phyloP scores from a whole-genome alignment of 345 rosid species.

The Syzygium aromaticum region DNA sequence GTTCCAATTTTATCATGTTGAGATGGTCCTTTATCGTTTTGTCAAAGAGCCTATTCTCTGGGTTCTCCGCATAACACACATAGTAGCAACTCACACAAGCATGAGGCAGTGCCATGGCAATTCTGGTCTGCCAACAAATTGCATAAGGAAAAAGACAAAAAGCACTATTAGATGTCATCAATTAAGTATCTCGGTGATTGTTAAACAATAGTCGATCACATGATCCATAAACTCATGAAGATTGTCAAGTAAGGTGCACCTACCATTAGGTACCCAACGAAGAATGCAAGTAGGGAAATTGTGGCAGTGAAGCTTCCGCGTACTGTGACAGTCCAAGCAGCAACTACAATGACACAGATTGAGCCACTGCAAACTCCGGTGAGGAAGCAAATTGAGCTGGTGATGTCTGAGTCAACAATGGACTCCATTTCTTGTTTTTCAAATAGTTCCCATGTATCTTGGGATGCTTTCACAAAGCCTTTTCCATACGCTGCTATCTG shows the following conservation, averaged over 20 bases:
- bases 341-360: constrained; percentile 69
- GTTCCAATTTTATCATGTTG: constrained; percentile 32
- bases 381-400: constrained; percentile 90
- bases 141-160: background rate
- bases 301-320: constrained; percentile 69
- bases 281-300: constrained; percentile 62
- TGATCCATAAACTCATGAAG: background rate
- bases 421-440: constrained; percentile 42
- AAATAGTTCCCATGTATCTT: constrained; percentile 81
- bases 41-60: constrained; percentile 64
- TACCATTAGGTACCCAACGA: constrained; percentile 94
- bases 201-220: background rate
- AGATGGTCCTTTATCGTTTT: constrained; percentile 49
- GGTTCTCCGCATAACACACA: constrained; percentile 85
- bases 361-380: constrained; percentile 94
- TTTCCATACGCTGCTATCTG: constrained; percentile 95
- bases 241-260: constrained; percentile 1
- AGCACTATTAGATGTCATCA: background rate
- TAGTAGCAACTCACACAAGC: constrained; percentile 97
- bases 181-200: background rate
- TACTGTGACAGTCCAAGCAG: constrained; percentile 71
- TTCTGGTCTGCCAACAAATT: constrained; percentile 12
- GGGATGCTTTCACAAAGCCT: constrained; percentile 87
- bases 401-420: constrained; percentile 78
- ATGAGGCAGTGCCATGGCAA: constrained; percentile 93